Conservation (phyloP, 2,329 filamentous ascomycete species). For the Calonectria pseudoreteaudii region DNA sequence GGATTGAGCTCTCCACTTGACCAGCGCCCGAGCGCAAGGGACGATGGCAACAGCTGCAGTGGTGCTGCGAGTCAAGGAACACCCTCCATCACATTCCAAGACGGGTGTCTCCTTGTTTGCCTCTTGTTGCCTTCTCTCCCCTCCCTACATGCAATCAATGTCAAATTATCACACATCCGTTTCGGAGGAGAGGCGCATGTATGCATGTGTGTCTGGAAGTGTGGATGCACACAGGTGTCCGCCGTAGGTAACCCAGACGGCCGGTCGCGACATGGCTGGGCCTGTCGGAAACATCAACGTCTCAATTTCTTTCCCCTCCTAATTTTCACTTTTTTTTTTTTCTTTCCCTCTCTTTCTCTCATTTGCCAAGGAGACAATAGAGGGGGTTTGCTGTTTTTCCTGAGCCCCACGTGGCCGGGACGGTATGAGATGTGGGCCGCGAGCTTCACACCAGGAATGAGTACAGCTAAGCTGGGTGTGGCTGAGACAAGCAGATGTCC, state of each 20-base stretch:
- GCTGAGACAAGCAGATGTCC: constrained; percentile 16
- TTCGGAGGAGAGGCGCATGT: not conserved
- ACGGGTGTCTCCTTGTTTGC: not conserved
- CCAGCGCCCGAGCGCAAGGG: not conserved
- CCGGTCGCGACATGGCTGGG: constrained; percentile 1
- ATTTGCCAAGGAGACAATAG: not conserved
- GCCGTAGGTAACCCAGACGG: not conserved
- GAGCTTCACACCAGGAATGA: constrained; percentile 12
- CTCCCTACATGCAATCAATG: not conserved
- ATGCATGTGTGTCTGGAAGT: not conserved
- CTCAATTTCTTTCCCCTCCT: not conserved
- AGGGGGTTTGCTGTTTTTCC: not conserved
- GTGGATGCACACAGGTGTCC: not conserved
- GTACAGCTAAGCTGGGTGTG: not conserved
- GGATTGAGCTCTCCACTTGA: not conserved
- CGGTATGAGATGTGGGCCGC: constrained; percentile 5
- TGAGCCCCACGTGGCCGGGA: constrained; percentile 18
- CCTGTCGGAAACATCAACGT: not conserved
- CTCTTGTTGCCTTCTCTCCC: not conserved
- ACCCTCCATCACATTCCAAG: constrained; percentile 9
- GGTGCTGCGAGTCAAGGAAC: not conserved
- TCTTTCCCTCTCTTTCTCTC: not conserved
- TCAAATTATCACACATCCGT: not conserved
- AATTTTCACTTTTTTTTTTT: not conserved
- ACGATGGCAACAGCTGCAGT: not conserved